These are phyloP conservation scores for Mrakia blollopis DNA, from an alignment of 768 basidiomycete species.

Conservation along the genomic window DNA sequence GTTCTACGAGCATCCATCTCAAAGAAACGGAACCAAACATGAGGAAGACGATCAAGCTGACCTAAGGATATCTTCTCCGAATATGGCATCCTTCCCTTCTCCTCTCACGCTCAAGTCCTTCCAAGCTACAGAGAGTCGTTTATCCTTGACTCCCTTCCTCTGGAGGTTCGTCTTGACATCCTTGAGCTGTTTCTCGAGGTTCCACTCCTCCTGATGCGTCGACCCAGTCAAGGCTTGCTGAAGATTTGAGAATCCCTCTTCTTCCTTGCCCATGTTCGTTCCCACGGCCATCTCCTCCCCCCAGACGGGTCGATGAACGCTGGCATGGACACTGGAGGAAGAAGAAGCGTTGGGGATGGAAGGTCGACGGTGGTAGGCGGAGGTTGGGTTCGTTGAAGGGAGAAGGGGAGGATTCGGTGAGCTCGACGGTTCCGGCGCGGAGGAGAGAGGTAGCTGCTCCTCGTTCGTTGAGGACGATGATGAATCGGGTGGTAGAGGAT, in stretches of 20 bases:
- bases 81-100: constrained; percentile 46
- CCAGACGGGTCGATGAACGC: not conserved
- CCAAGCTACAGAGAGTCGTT: constrained; percentile 74
- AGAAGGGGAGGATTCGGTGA: no score
- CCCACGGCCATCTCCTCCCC: constrained; percentile 17
- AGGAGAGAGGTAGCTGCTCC: no score
- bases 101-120: constrained; percentile 62
- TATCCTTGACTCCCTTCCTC: constrained; percentile 61
- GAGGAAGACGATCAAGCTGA: not conserved
- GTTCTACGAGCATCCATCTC: no score
- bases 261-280: not conserved
- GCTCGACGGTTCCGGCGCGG: no score
- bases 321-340: no score
- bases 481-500: no score
- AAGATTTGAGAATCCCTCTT: constrained; percentile 8
- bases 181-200: constrained; percentile 62
- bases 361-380: no score
- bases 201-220: constrained; percentile 11
- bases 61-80: constrained; percentile 37
- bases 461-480: no score
- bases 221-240: constrained; percentile 6
- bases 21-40: not conserved
- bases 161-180: constrained; percentile 64
- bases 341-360: no score
- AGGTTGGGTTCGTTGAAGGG: no score